Conservation (phyloP, 2,329 filamentous ascomycete species). For the Ampelomyces quisqualis region DNA sequence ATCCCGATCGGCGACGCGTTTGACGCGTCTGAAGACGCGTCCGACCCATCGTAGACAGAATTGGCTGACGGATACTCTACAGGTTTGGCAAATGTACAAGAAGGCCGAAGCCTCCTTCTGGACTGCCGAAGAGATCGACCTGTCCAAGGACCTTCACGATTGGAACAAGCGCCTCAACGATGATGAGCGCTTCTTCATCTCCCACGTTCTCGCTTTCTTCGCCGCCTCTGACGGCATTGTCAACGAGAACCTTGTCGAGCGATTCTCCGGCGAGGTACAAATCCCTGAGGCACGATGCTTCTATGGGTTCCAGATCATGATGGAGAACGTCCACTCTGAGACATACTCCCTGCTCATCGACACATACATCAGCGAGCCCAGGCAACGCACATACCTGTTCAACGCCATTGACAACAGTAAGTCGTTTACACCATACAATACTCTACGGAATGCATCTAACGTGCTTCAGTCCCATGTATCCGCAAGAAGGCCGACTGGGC, state of each 20-base stretch:
- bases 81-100: constrained; percentile 99
- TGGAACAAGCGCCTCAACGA: constrained; percentile 98
- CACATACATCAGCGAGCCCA: constrained; percentile 97
- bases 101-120: constrained; percentile 99
- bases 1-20: constrained; percentile 9
- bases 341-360: constrained; percentile 99
- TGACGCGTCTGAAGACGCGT: constrained; percentile 63
- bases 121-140: constrained; percentile 98
- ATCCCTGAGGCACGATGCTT: constrained; percentile 98
- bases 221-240: constrained; percentile 98
- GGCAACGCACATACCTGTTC: constrained; percentile 91
- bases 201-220: constrained; percentile 98
- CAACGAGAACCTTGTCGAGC: constrained; percentile 98
- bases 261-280: constrained; percentile 96
- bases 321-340: constrained; percentile 99
- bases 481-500: constrained; percentile 99
- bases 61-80: too few species aligned
- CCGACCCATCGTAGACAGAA: too few species aligned
- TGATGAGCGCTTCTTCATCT: constrained; percentile 97
- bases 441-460: constrained; percentile 28
- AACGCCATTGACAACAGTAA: constrained; percentile 97
- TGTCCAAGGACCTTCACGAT: constrained; percentile 98
- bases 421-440: constrained; percentile 33
- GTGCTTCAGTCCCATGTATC: constrained; percentile 78
- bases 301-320: constrained; percentile 99